phyloP scores from a whole-genome alignment of 208 protist species.

The Trypanosoma caninum region DNA sequence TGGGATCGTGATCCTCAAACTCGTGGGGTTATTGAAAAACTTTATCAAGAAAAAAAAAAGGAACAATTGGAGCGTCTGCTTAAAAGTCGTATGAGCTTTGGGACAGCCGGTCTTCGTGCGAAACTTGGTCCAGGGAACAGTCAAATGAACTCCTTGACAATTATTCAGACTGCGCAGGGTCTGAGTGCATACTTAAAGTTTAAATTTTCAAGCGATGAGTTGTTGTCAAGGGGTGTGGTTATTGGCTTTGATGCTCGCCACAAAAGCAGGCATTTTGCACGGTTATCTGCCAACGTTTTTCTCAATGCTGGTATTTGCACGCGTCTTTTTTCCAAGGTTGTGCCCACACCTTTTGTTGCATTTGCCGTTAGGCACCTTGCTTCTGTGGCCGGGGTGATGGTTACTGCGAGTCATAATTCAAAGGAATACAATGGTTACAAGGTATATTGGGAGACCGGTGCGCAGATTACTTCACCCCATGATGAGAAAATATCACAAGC shows the following conservation, averaged over 20 bases:
- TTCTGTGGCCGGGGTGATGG: slow-evolving; percentile 92
- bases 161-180: slow-evolving; percentile 95
- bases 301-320: slow-evolving; percentile 72
- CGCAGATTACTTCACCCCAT: slow-evolving; percentile 94
- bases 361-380: slow-evolving; percentile 56
- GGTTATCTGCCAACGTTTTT: slow-evolving; percentile 87
- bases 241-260: slow-evolving; percentile 96
- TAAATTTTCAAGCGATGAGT: slow-evolving; percentile 30
- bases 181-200: slow-evolving; percentile 52
- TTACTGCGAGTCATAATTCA: slow-evolving; percentile 99
- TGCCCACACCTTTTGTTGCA: slow-evolving; percentile 93
- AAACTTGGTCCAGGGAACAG: slow-evolving; percentile 93
- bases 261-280: slow-evolving; percentile 89
- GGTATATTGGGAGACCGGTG: slow-evolving; percentile 96
- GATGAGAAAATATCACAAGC: slow-evolving; percentile 89
- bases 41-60: slow-evolving; percentile 29
- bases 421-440: slow-evolving; percentile 99
- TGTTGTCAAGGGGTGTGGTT: slow-evolving; percentile 64
- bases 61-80: slow-evolving; percentile 63
- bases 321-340: slow-evolving; percentile 78
- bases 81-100: slow-evolving; percentile 91
- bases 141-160: slow-evolving; percentile 96
- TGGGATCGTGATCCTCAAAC: slow-evolving; percentile 68
- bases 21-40: slow-evolving; percentile 35
- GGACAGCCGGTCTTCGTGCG: slow-evolving; percentile 93